Base-by-base conservation (phyloP, 2,329 filamentous ascomycete genomes). In the Metarhizium guizhouense region DNA sequence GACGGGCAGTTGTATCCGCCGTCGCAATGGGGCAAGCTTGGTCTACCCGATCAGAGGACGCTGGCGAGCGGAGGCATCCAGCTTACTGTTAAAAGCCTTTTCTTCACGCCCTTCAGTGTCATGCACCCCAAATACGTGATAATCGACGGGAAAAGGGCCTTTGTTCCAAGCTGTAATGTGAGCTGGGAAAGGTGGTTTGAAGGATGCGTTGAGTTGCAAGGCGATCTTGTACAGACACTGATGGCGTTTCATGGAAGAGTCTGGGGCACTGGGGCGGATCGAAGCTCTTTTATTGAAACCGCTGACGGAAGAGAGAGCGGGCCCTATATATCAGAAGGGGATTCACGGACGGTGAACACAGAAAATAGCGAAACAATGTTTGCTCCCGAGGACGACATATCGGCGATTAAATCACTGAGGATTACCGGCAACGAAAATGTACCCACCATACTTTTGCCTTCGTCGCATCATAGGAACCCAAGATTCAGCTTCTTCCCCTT, bases 101-200 rank as follows among this genome's bases (percentile, higher is more conserved):
- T 95, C 69, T 83, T 93, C 59, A 74, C 85, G 2, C 90, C 90
- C 0, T 84, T 94, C 57, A 90, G 88, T 63, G 86, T 95, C n/a
- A 88, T 94, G 83, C 90, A 95, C 65, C 86, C 89, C 0, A 95
- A 95, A 64, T 93, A 89, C 62, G 76, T 93, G 42, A 76, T 94
- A 14, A 69, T 93, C 1, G 90, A 95, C 66, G 78, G 85, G 0
- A 68, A 74, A 36, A 76, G 72, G 2, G 86, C 86, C 0, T 85
- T 86, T 63, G 69, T 94, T 10, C 89, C 89, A 0, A 90, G 86
- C 62, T 92, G 88, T 69, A 95, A 95, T 62, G 82, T 95, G 4
- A 91, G 87, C 64, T 94, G 87, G 87, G 90, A 94, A 68, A 71
- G 82, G n/a, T 95, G 90, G 90, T 85, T 93, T 30, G 90, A 95